Base-by-base conservation (phyloP, 2,329 filamentous ascomycete species). In the Penicillium sp. region DNA sequence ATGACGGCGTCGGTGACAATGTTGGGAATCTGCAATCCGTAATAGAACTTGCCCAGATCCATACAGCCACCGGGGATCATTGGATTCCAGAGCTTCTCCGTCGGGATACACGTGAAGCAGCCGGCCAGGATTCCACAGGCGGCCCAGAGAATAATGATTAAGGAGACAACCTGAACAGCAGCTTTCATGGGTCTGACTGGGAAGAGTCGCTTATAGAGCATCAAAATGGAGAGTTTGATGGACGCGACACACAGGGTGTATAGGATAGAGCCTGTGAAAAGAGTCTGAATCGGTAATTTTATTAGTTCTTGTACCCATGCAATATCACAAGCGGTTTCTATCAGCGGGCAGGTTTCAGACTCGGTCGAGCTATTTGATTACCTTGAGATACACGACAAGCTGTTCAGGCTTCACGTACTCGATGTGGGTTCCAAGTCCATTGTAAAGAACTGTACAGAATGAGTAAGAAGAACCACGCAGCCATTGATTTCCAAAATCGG, bases 1-100 rank as follows among this genome's bases (percentile, higher is more conserved):
- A 65, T 63, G n/a, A 64, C 50, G 9, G 55, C 57, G 50, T 65
- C 62, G 7, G 61, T 64, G 1, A 56, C 46, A 27, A 65, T 63
- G 41, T 65, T 65, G 2, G 61, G 61, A 9, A 65, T 53, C 36
- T 61, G 59, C 6, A 62, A 52, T 3, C 58, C 60, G 24, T 60
- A 61, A 41, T 61, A 63, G 40, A 62, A 64, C 29, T 56, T 51
- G n/a, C 50, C 53, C 2, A 62, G 50, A 37, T 63, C 47, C 47
- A 64, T 58, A 35, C 60, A 65, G 1, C 55, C 54, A 4, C 59
- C 60, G 9, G 55, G 51, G 7, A 54, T 39, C 27, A 42, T 45
- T 1, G 58, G 58, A 11, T 55, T 35, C 59, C 60, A 65, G 1
- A 63, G 48, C 43, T 57, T 60, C 38, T 50, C 42, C 3, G 61